Evolutionary conservation across 208 protist genomes (phyloP), one percentile per base, ranked within the genome.

Genomic region (Trypanosoma lewisi): DNA sequence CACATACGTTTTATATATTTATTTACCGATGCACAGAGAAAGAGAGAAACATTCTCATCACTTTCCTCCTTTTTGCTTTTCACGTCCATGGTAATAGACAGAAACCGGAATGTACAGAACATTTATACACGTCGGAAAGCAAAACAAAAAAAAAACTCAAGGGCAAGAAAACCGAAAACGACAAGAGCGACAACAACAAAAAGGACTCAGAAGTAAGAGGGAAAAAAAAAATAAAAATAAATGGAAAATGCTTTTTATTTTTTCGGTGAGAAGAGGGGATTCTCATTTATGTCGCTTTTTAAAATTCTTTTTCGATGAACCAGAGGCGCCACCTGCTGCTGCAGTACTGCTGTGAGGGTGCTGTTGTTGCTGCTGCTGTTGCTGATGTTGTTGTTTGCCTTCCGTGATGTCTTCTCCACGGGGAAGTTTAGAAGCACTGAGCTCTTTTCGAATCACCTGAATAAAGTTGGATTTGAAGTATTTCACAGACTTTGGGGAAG

Each of bases 391-490:
- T 25, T 58, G 45, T 31, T 60, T 63, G 23, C 50, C 21, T 39
- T 65, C 57, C 27, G 23, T 25, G 9, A 39, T 14, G 6, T 65
- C 63, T 36, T 72, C 60, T 16, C 80, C 78, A 28, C 82, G 70
- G 17, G 83, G 75, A 44, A 87, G 68, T 44, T 69, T 66, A 14
- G 81, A 88, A 21, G 53, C 51, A 17, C 63, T 63, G 50, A 94
- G 49, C 76, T 94, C 87, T 59, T 87, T 87, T 1, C 78, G 70
- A 39, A 94, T 59, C 8, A 89, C 73, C 55, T 85, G 64, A 34
- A 83, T 78, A 63, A 94, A 78, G 67, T 91, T 91, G 0, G 81
- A 78, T n/a, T 74, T 82, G 51, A 94, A 83, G 67, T 87, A 80
- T 60, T 87, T 86, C 33, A 91, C 74, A n/a, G 71, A 55, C 73